Conservation (phyloP, 805 yeast genomes). For the Candida loeiensis region DNA sequence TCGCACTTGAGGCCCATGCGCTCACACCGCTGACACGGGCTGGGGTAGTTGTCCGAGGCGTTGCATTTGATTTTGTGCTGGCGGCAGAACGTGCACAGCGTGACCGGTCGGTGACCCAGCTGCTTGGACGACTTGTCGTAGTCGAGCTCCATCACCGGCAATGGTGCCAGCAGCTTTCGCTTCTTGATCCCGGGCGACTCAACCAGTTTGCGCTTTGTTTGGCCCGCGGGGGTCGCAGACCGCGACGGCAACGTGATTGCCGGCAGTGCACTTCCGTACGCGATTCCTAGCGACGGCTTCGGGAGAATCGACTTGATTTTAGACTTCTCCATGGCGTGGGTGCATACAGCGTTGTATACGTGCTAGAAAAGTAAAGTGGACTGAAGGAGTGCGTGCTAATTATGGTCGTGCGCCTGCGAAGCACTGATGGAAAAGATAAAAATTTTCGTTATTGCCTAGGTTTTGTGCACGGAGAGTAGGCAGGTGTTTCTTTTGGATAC, state of each 20-base stretch:
- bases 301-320: slow-evolving; percentile 42
- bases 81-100: slow-evolving; percentile 90
- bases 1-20: slow-evolving; percentile 78
- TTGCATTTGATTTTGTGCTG: slow-evolving; percentile 93
- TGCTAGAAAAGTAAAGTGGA: neutral
- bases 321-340: slow-evolving; percentile 32
- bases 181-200: slow-evolving; percentile 3
- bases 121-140: slow-evolving; percentile 20
- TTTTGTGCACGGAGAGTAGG: neutral
- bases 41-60: slow-evolving; percentile 79
- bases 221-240: slow-evolving; percentile 1
- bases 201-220: slow-evolving; percentile 4
- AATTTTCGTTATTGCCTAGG: slow-evolving; percentile 12
- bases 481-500: too few relatives aligned
- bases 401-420: slow-evolving; percentile 8
- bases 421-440: slow-evolving; percentile 31
- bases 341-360: neutral
- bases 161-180: slow-evolving; percentile 9
- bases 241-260: slow-evolving; percentile 4
- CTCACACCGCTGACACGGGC: slow-evolving; percentile 79
- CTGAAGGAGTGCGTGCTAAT: neutral
- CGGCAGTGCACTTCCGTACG: slow-evolving; percentile 3
- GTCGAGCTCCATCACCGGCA: neutral
- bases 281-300: slow-evolving; percentile 28
- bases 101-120: slow-evolving; percentile 73